These are phyloP conservation scores for Geotrichum bryndzae DNA, from an alignment of 1,139 yeast species.

Conservation along the genomic window DNA sequence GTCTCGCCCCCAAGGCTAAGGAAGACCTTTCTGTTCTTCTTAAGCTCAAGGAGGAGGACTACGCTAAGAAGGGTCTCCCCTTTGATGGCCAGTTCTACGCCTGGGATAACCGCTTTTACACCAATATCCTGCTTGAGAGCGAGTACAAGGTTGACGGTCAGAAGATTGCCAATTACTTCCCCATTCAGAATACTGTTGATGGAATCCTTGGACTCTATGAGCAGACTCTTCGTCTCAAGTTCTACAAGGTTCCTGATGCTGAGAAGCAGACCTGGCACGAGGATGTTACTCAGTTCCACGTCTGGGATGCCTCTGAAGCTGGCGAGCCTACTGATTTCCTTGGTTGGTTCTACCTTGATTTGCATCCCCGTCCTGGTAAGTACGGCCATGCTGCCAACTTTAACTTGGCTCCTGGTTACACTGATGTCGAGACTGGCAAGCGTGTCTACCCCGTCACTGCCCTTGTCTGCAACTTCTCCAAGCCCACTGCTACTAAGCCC, in stretches of 20 bases:
- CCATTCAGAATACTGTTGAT: constrained; percentile 57
- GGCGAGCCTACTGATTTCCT: constrained; percentile 47
- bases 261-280: constrained; percentile 56
- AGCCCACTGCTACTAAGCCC: constrained; percentile 65
- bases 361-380: constrained; percentile 81
- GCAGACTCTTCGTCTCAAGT: constrained; percentile 58
- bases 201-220: constrained; percentile 70
- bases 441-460: constrained; percentile 66
- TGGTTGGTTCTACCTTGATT: constrained; percentile 75
- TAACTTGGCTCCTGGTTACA: constrained; percentile 59
- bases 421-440: constrained; percentile 42
- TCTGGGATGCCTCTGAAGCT: constrained; percentile 54
- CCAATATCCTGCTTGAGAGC: constrained; percentile 56
- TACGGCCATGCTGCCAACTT: constrained; percentile 86
- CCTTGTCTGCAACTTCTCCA: constrained; percentile 78
- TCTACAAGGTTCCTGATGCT: constrained; percentile 45
- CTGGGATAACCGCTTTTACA: constrained; percentile 71
- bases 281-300: constrained; percentile 70
- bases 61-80: constrained; percentile 39
- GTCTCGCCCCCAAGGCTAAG: constrained; percentile 53
- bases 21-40: constrained; percentile 48
- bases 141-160: constrained; percentile 67
- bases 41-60: constrained; percentile 51
- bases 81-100: constrained; percentile 47
- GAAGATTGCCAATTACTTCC: constrained; percentile 71